Evolutionary conservation across 768 basidiomycete species (phyloP), one percentile per base, ranked within the genome.

Genomic region (Russula virescens): DNA sequence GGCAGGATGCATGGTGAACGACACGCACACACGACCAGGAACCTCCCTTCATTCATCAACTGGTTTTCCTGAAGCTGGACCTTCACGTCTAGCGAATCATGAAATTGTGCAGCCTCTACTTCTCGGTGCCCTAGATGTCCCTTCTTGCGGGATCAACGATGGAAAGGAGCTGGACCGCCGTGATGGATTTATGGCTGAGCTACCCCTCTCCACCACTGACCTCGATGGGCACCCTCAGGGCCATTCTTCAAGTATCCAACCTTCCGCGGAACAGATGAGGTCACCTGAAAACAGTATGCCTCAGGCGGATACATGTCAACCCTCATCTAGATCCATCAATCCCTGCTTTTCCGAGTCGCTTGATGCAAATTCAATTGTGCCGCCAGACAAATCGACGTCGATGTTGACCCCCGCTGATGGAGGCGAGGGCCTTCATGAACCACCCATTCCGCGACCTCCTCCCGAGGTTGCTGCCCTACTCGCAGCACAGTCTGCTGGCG

Each of bases 381-480:
- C 49, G 14, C 48, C 45, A 13, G 25, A 6, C 23, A 35, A 16
- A 47, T 8, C 52, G 1, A 28, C 2, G 34, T 5, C 23, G 23
- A 38, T 6, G n/a, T n/a, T 23, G 18, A 31, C 35, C 43, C 38
- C 21, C 21, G 11, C 49, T 23, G 21, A 49, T 26, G 55, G 26
- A 21, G 26, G 42, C 53, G 21, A 43, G 43, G 21, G 19, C 8
- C 21, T 47, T 8, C 21, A 34, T 40, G n/a, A 43, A 26, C 16
- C n/a, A 25, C 21, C 34, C 34, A 19, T 54, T 26, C 60, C 53
- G 26, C 52, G 21, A n/a, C 62, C 57, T 55, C 65, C 65, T 38
- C 47, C 63, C 2, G 65, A 66, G 43, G 58, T 66, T 19, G 16
- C 53, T 3, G 25, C 53, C 5, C 18, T 66, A 23, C 54, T 66